Percentiles rank a stretch among this genome's conserved stretches.
Conservation (phyloP, 169 alveolate species). For the Eimeria zaria region DNA sequence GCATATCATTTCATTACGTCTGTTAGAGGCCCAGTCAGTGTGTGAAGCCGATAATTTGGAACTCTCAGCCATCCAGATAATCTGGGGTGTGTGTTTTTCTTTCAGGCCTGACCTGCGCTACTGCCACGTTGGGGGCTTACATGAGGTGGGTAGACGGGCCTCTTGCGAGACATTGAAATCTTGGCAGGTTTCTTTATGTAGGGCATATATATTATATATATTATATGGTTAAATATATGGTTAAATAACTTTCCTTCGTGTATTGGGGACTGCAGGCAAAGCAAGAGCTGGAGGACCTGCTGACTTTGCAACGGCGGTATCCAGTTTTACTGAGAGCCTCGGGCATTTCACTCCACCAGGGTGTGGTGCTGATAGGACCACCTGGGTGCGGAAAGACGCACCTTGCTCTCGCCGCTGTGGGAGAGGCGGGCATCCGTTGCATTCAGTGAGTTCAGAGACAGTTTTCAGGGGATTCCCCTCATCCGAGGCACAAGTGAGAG, state of each 20-base stretch:
- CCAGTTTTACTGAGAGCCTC: conserved; percentile 54
- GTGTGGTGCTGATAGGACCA: conserved; percentile 85
- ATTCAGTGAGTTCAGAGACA: conserved; percentile 59
- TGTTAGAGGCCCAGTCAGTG: not conserved
- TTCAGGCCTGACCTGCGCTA: conserved; percentile 41
- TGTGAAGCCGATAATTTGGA: not conserved
- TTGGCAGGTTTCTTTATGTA: not conserved
- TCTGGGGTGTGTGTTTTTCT: not conserved
- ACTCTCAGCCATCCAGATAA: not conserved
- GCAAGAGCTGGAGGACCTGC: conserved; percentile 74
- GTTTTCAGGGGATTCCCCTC: not conserved
- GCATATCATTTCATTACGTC: not conserved
- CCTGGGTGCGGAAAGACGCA: conserved; percentile 98
- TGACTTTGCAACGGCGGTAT: conserved; percentile 62
- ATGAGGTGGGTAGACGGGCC: not conserved
- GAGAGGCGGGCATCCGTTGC: conserved; percentile 91
- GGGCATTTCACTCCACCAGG: conserved; percentile 76
- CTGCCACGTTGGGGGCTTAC: conserved; percentile 58
- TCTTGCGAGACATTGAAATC: not conserved
- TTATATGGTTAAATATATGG: not conserved
- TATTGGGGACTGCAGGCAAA: conserved; percentile 62
- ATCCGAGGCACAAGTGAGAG: not conserved
- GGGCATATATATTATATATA: not conserved
- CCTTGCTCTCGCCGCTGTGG: conserved; percentile 96
- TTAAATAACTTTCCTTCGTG: not conserved